These are phyloP conservation scores for Candida arabinofermentans DNA, from an alignment of 805 yeast species.

Conservation along the genomic window DNA sequence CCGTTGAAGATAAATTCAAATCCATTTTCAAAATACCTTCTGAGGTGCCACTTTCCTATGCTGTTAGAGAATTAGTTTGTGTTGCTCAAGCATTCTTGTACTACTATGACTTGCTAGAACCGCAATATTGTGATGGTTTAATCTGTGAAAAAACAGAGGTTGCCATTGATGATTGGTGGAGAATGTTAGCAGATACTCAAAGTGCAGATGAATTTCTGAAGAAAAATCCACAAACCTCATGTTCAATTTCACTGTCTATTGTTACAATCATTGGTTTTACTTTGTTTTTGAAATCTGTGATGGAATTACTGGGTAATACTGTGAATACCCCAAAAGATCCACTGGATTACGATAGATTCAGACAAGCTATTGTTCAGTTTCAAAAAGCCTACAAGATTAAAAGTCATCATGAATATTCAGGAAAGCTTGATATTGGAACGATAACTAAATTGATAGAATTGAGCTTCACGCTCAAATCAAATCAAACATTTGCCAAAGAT, in stretches of 20 bases:
- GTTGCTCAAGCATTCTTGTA: constrained; percentile 71
- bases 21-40: constrained; percentile 62
- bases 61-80: constrained; percentile 70
- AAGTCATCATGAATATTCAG: constrained; percentile 6
- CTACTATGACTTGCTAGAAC: constrained; percentile 71
- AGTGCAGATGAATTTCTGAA: constrained; percentile 18
- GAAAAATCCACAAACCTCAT: constrained; percentile 17
- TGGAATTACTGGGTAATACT: constrained; percentile 53
- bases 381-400: constrained; percentile 46
- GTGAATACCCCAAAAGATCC: constrained; percentile 78
- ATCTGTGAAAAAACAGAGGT: constrained; percentile 72
- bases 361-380: constrained; percentile 65
- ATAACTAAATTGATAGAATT: constrained; percentile 20
- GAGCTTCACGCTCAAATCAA: constrained; percentile 27
- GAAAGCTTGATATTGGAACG: constrained; percentile 23
- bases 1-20: constrained; percentile 77
- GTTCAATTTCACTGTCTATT: constrained; percentile 44
- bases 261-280: constrained; percentile 79
- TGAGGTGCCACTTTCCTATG: constrained; percentile 54
- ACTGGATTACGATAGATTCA: constrained; percentile 67
- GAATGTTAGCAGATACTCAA: constrained; percentile 35
- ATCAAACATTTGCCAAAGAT: constrained; percentile 33
- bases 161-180: constrained; percentile 83
- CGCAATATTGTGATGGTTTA: constrained; percentile 76
- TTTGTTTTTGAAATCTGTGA: constrained; percentile 57